Conservation (phyloP, 768 basidiomycete genomes). For the Leccinum subgranulosum region DNA sequence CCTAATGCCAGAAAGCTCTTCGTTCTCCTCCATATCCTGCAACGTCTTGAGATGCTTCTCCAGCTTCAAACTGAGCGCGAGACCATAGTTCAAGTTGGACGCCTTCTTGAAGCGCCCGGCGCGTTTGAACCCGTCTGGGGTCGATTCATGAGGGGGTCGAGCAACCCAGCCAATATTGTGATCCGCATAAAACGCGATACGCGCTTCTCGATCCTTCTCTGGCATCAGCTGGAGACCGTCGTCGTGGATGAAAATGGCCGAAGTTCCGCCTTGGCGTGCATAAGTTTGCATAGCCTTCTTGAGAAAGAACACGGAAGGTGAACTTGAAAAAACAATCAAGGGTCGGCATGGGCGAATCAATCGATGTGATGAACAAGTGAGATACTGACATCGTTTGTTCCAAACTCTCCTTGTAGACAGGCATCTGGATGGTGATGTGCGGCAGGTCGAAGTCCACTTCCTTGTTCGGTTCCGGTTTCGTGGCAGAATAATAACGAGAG, state of each 20-base stretch:
- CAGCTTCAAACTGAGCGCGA: constrained; percentile 38
- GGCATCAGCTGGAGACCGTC: constrained; percentile 55
- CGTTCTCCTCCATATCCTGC: constrained; percentile 43
- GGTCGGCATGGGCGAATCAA: neutral
- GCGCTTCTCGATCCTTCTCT: constrained; percentile 43
- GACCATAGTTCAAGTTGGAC: constrained; percentile 84
- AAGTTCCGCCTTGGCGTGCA: constrained; percentile 60
- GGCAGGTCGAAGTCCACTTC: constrained; percentile 64
- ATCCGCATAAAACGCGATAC: constrained; percentile 52
- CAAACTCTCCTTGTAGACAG: constrained; percentile 85
- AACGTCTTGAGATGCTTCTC: constrained; percentile 35
- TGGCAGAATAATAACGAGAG: constrained; percentile 77
- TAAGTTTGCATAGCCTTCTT: constrained; percentile 64
- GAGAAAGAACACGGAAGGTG: constrained; percentile 66
- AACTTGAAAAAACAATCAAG: constrained; percentile 31
- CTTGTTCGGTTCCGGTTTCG: constrained; percentile 56
- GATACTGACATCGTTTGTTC: constrained; percentile 73
- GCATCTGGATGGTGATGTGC: constrained; percentile 78
- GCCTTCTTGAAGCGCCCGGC: constrained; percentile 93
- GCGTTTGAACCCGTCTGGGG: constrained; percentile 31
- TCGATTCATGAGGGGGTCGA: constrained; percentile 42
- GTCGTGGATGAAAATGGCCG: constrained; percentile 58
- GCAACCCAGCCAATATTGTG: constrained; percentile 63
- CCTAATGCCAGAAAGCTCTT: constrained; percentile 22
- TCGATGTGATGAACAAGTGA: neutral